Base-by-base conservation (phyloP, 345 rosid species). In the Boechera retrofracta region DNA sequence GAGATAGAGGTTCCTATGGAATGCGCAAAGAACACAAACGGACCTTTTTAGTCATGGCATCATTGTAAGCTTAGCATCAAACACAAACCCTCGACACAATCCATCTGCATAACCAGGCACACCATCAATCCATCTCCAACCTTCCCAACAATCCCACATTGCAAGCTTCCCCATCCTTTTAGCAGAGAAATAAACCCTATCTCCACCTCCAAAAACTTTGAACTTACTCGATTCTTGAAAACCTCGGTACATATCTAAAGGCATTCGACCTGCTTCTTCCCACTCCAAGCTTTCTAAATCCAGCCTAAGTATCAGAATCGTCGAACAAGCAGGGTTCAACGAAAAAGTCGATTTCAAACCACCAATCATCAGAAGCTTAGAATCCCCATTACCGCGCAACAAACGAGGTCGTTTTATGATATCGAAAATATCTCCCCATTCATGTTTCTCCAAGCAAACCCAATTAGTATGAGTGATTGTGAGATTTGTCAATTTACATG, bases 241-340 rank as follows among this genome's bases (percentile, higher is more conserved):
- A 65, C 83, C 84, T 51, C 82, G 80, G 48, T 90, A 87, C 97
- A 94, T 90, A 26, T 89, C 96, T 55, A 79, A 36, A 0, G 98
- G 96, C 98, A 94, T 94, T 71, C 97, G 79, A 4, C 94, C 94
- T 0, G 94, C 96, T 82, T 91, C 94, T 57, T 91, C 97, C 96
- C 98, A 94, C 67, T 94, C 96, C 82, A 90, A 70, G 18, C 82
- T 87, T 64, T 82, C 93, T 80, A 94, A 85, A 70, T 91, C 96
- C 74, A 94, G 77, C 80, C 89, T 83, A 82, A 89, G 79, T 47
- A 94, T 89, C 81, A 90, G 64, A 44, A 91, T 90, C 8, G 98
- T 94, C 6, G 92, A 89, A 72, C 98, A 90, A 4, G 91, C 72
- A 0, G 97, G 82, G 64, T 90, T 94, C 84, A 90, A 72, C 13